Percentiles rank a stretch among this genome's conserved stretches.
phyloP scores from a whole-genome alignment of 2,329 filamentous ascomycete species.

The Pezicula carpinea region DNA sequence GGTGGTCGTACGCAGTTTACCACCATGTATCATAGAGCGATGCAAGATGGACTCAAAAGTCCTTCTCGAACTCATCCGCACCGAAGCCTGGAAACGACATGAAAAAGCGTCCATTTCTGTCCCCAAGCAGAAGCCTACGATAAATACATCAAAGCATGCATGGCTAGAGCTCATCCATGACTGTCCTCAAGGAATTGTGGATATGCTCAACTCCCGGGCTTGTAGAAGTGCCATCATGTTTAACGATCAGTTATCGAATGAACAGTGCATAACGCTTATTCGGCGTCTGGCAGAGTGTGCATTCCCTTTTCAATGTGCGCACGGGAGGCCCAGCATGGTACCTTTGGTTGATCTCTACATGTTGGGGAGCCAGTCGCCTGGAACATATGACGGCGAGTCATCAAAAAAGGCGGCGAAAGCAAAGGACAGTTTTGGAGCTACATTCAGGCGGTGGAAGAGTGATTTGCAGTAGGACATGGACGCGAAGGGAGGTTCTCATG shows the following conservation, averaged over 20 bases:
- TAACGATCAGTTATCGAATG: constrained; percentile 59
- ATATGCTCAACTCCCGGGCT: constrained; percentile 70
- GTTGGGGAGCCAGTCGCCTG: not conserved
- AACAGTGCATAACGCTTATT: constrained; percentile 57
- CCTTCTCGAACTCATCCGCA: constrained; percentile 68
- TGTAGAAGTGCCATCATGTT: constrained; percentile 85
- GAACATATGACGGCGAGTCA: not conserved
- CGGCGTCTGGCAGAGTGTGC: constrained; percentile 52
- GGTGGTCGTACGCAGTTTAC: constrained; percentile 55
- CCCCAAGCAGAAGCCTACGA: not conserved
- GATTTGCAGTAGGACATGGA: not conserved
- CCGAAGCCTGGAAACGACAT: constrained; percentile 63
- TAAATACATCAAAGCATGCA: constrained; percentile 17
- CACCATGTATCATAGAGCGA: constrained; percentile 68
- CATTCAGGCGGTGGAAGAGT: not conserved
- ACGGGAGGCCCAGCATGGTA: constrained; percentile 66
- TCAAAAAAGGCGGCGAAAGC: not conserved
- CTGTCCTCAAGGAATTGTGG: constrained; percentile 72
- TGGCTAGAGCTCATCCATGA: constrained; percentile 62
- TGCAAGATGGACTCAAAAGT: constrained; percentile 69
- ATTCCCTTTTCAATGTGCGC: constrained; percentile 81
- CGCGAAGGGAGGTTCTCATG: not conserved
- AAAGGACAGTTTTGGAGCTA: not conserved
- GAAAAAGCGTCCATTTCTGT: constrained; percentile 4
- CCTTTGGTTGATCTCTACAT: constrained; percentile 51